Evolutionary conservation across 176 grass and related monocot genomes (phyloP).

Genomic region (Zea luxurians): DNA sequence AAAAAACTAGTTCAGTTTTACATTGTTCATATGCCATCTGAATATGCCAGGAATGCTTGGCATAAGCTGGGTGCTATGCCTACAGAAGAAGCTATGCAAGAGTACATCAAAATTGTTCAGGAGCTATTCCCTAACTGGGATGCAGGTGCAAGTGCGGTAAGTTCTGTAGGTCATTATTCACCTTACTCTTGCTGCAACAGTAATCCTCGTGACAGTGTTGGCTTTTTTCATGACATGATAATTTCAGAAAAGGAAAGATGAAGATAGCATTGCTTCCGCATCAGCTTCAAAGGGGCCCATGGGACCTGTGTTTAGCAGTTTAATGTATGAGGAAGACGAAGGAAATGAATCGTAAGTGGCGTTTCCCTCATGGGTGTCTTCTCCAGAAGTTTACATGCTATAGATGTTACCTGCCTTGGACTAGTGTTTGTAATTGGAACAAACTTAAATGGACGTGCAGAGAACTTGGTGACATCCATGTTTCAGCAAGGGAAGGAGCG

Average conservation of each 20-base stretch:
- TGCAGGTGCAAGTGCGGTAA: slow-evolving; percentile 51
- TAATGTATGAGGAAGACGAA: slow-evolving; percentile 77
- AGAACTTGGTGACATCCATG: slow-evolving; percentile 82
- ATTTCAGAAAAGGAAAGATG: slow-evolving; percentile 59
- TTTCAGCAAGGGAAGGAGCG: slow-evolving; percentile 88
- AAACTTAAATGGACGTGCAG: slow-evolving; percentile 45
- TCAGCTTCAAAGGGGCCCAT: slow-evolving; percentile 73
- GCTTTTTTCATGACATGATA: slow-evolving; percentile 16
- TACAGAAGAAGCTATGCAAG: slow-evolving; percentile 93
- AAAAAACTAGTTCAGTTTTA: neutral
- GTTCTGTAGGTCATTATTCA: slow-evolving; percentile 13
- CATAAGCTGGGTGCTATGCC: slow-evolving; percentile 81
- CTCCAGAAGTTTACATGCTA: neutral
- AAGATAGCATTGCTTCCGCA: slow-evolving; percentile 51
- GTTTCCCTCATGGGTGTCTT: slow-evolving; percentile 3
- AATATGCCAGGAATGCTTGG: slow-evolving; percentile 88
- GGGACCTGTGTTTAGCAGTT: slow-evolving; percentile 98
- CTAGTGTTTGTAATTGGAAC: slow-evolving; percentile 6
- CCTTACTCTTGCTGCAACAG: neutral
- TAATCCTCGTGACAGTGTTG: slow-evolving; percentile 1
- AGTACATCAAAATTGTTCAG: slow-evolving; percentile 76
- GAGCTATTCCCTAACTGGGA: slow-evolving; percentile 85
- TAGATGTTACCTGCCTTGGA: neutral
- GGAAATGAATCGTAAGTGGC: slow-evolving; percentile 65
- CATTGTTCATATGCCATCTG: neutral